phyloP scores from a whole-genome alignment of 129 eudicot genomes.

The Heracleum sosnowskyi region DNA sequence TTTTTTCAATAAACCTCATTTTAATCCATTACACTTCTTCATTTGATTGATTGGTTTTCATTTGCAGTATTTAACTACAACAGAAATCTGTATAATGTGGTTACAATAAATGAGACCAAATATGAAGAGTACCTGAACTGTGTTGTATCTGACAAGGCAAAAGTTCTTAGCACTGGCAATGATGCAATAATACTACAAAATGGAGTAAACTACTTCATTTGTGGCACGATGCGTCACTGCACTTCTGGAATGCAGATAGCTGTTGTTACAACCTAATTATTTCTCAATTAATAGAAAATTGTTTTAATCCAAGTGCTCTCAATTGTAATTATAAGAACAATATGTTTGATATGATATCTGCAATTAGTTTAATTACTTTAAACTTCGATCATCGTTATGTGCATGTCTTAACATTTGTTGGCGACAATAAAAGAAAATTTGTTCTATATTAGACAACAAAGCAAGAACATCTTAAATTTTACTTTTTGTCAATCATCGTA shows the following conservation, averaged over 20 bases:
- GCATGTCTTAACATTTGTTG: neutral
- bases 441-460: neutral
- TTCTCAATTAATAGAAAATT: neutral
- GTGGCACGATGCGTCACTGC: slow-evolving; percentile 31
- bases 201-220: slow-evolving; percentile 29
- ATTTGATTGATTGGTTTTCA: neutral
- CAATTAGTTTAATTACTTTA: neutral
- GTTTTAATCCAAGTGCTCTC: neutral
- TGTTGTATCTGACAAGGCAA: slow-evolving; percentile 7
- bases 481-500: too few species aligned
- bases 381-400: neutral
- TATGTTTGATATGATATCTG: neutral
- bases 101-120: slow-evolving; percentile 13
- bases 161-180: slow-evolving; percentile 15
- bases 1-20: too few species aligned
- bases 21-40: neutral
- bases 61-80: slow-evolving; percentile 27
- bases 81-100: slow-evolving; percentile 18
- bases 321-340: neutral
- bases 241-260: slow-evolving; percentile 30
- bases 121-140: slow-evolving; percentile 16
- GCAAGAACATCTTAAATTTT: too few species aligned
- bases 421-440: too few species aligned
- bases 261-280: slow-evolving; percentile 15
- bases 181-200: slow-evolving; percentile 18